Evolutionary conservation across 1,284 basidiomycete species (phyloP), one percentile per base, ranked within the genome.

Genomic region (Boletus holoroseus): DNA sequence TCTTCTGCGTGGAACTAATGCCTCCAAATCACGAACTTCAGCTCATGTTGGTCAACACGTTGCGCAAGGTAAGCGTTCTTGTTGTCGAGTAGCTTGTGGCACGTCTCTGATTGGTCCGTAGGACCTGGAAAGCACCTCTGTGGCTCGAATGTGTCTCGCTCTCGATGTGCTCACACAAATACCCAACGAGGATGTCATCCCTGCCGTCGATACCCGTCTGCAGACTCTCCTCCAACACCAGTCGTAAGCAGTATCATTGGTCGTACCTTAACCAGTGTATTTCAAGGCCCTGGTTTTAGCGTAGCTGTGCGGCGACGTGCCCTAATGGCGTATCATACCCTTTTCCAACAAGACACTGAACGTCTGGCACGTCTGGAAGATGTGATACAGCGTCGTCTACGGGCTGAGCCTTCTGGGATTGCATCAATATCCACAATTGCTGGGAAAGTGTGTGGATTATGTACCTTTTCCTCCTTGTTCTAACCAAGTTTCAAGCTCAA

Each of bases 1-100:
- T 83, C 7, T 89, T 88, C 62, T 90, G 87, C 60, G 68, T 74
- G 38, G 80, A 87, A 62, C 68, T 85, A 16, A 86, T 91, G 82
- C 76, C 79, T 34, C 58, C 67, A 16, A 68, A 75, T 37, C 81
- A 88, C 60, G 85, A 88, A 55, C 71, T 90, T 26, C 77, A 80
- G 52, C 71, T 91, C n/a, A 88, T 91, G 86, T 72, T 91, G 12
- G 81, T 91, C 39, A 91, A 91, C 56, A 89, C 88, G 1, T 61
- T 89, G 35, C 81, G 87, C 54, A 90, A 90, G 75, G 87, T 82
- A 47, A 50, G 54, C 5, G n/a, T 41, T n/a, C 3, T 34, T 22
- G 12, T 31, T 24, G 13, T 18, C 12, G 5, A 26, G 15, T 32
- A 15, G 6, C 32, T 40, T 20, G 40, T 28, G 26, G 11, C n/a